Base-by-base conservation (phyloP, 1,139 yeast genomes). In the Debaryomycetaceae sp. region DNA sequence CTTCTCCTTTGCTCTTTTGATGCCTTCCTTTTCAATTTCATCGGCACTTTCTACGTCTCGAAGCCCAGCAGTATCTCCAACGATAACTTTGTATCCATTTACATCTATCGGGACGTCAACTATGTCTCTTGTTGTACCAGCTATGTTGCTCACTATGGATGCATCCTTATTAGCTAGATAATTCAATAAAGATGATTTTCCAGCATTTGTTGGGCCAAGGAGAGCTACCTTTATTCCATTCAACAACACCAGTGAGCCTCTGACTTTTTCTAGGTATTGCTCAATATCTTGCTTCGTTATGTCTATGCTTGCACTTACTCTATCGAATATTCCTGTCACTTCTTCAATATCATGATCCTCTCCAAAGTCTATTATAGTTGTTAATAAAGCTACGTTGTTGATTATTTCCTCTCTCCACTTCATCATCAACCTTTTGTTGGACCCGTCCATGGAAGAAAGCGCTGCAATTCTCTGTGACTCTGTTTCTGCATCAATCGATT, bases 61-160 rank as follows among this genome's bases (percentile, higher is more conserved):
- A 2, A 93, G 79, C 0, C 99, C 99, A 0, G 99, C 99, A 0
- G 99, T 91, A 60, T 93, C 99, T 2, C 95, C 89, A 27, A 91
- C 64, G 2, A 89, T 74, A 0, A 90, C 86, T 59, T 91, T 93
- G 63, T 75, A 90, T 0, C 99, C 99, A 36, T 79, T 78, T 7
- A 93, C 79, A 58, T 91, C 93, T 39, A 93, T 62, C 0, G 91
- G 87, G 1, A 90, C 80, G 53, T 90, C 95, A 20, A 95, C 77
- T 0, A 88, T 71, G 60, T 93, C 99, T 57, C 99, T 75, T 0
- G 99, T 93, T 0, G 99, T 93, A 0, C 99, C 99, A 0, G 97
- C 96, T 4, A 87, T 80, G 42, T 83, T 83, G 58, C 97, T 89
- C 0, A 95, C 99, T 36, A 93, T 90, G 0, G 97, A 95, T 9